Percentiles rank a stretch among this genome's conserved stretches.
These are phyloP conservation scores for Ascobolus immersus DNA, from an alignment of 495 filamentous ascomycete species.

Conservation along the genomic window DNA sequence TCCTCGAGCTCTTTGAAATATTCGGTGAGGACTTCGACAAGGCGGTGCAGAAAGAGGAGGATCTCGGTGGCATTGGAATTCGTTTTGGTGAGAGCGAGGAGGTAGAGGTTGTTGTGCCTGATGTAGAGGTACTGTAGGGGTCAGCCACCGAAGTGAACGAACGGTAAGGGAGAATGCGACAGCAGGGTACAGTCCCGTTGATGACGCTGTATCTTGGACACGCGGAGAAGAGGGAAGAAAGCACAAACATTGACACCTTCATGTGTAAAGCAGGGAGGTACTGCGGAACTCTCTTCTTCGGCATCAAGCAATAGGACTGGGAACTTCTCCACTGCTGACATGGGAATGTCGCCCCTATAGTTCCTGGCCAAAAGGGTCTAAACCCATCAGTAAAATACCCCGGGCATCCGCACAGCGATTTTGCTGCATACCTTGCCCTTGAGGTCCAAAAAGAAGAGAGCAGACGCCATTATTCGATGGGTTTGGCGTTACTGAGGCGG, in stretches of 20 bases:
- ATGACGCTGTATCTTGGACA: not conserved
- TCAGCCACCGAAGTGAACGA: constrained; percentile 1
- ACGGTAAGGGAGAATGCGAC: constrained; percentile 1
- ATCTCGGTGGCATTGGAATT: constrained; percentile 99
- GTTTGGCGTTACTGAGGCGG: constrained; percentile 5
- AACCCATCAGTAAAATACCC: constrained; percentile 10
- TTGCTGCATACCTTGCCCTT: constrained; percentile 73
- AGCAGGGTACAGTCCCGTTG: no score
- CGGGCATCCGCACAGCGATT: constrained; percentile 10
- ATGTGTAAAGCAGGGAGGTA: constrained; percentile 93
- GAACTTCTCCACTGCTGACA: constrained; percentile 98
- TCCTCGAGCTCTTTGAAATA: constrained; percentile 99
- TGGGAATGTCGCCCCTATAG: constrained; percentile 96
- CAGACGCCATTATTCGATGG: constrained; percentile 59
- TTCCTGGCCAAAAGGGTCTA: constrained; percentile 96
- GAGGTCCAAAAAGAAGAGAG: constrained; percentile 94
- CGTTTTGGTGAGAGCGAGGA: constrained; percentile 91
- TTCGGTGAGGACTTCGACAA: constrained; percentile 97
- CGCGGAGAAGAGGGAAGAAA: constrained; percentile 1
- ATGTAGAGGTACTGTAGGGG: constrained; percentile 79
- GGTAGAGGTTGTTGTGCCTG: constrained; percentile 96
- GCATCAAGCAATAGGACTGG: constrained; percentile 90
- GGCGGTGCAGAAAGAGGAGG: constrained; percentile 87
- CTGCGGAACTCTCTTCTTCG: constrained; percentile 95
- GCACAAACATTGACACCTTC: constrained; percentile 83